phyloP scores from a whole-genome alignment of 345 rosid species.

The Pistacia atlantica region DNA sequence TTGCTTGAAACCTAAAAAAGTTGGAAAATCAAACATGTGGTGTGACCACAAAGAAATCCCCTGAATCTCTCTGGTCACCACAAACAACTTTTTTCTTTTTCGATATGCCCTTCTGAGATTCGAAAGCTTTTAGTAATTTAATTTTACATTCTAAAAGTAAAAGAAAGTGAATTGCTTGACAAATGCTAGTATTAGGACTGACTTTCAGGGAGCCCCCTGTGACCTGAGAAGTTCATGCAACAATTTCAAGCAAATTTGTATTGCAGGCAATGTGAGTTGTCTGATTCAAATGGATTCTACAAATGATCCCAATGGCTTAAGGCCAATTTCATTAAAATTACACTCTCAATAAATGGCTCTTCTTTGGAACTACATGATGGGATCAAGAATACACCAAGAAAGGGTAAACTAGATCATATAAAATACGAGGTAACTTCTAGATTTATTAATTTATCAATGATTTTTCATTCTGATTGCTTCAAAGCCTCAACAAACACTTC shows the following conservation, averaged over 20 bases:
- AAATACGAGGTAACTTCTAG: background rate
- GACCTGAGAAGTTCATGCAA: background rate
- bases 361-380: background rate
- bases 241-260: slow-evolving; percentile 1
- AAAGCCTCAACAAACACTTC: slow-evolving; percentile 73
- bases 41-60: background rate
- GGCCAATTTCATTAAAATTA: slow-evolving; percentile 9
- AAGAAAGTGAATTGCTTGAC: too few relatives aligned
- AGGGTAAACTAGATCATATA: background rate
- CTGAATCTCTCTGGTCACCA: background rate
- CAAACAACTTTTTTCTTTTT: background rate
- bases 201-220: background rate
- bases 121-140: too few relatives aligned
- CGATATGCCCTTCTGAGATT: too few relatives aligned
- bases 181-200: background rate
- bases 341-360: background rate
- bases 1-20: background rate
- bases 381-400: background rate
- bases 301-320: slow-evolving; percentile 9
- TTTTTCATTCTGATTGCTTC: slow-evolving; percentile 41
- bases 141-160: too few relatives aligned
- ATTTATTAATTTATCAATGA: background rate
- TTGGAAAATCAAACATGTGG: background rate
- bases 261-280: background rate
- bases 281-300: slow-evolving; percentile 3